Conservation (phyloP, 2,329 filamentous ascomycete species). For the Monilinia polystroma region DNA sequence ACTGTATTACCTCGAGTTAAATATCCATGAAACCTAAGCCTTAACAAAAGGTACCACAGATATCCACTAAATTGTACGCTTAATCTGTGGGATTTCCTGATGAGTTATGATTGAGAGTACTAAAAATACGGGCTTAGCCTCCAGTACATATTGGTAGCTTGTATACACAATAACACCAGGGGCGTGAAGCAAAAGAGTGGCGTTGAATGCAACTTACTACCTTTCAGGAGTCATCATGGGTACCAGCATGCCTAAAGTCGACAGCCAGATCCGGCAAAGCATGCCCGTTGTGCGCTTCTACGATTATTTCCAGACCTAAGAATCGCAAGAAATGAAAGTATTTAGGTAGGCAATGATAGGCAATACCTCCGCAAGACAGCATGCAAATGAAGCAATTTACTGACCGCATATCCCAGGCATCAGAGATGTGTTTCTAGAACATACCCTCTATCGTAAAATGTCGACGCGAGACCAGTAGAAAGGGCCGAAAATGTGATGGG, state of each 20-base stretch:
- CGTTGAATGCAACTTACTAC: neutral
- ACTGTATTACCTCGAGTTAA: neutral
- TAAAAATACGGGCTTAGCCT: neutral
- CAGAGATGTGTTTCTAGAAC: neutral
- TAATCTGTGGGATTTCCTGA: constrained; percentile 5
- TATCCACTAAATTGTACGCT: neutral
- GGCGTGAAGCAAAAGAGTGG: neutral
- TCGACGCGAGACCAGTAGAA: neutral
- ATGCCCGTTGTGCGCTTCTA: neutral
- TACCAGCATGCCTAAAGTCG: neutral
- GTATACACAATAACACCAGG: neutral
- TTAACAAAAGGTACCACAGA: neutral
- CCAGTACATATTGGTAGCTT: neutral
- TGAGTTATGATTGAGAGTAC: neutral
- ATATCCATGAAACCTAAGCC: constrained; percentile 14
- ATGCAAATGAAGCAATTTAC: neutral
- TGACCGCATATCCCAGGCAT: constrained; percentile 8
- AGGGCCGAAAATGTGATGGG: neutral
- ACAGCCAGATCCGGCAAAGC: neutral
- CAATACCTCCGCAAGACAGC: neutral
- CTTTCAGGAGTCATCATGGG: neutral
- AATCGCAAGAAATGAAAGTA: neutral
- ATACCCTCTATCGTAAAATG: neutral
- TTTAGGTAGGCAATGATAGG: neutral
- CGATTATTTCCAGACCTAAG: neutral